Base-by-base conservation (phyloP, 78 protist genomes). In the Anaeramoeba flamelloides region DNA sequence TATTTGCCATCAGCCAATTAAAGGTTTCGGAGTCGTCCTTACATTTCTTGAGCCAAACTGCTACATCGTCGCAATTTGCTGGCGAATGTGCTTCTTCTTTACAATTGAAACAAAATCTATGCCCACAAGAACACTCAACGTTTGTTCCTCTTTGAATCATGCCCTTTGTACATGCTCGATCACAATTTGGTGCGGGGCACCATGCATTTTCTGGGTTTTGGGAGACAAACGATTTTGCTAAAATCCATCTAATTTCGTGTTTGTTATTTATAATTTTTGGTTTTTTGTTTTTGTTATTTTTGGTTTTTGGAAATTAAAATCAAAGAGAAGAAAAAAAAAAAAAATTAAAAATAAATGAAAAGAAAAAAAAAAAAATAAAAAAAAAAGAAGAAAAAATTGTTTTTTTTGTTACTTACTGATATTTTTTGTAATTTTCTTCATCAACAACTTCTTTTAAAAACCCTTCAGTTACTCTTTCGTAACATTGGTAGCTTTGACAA, bases 1-100 rank as follows among this genome's bases (percentile, higher is more conserved):
- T 88, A 40, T 89, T 89, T 8, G 91, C 91, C 76, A 84, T 38
- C 78, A 89, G 82, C 91, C 91, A 89, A 74, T 86, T 88, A 1
- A 80, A 83, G 77, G 83, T 89, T 75, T 89, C 91, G n/a, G 86
- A 74, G 36, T 89, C 91, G 41, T 88, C 91, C 0, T 87, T 75
- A 1, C 88, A 86, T 53, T 53, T 53, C 17, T 53, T 53, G 17
- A 26, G 8, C 69, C 69, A 53, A 53, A 17, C 17, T 53, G 69
- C 69, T 26, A 26, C 8, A 26, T 53, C 34, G 8, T 53, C 69
- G 17, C 69, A 53, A 53, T 8, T 53, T 53, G 69, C 8, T 53
- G 69, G 69, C 17, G 69, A 53, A 53, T 53, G 69, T 26, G 69
- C 69, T 53, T 53, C 69, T 53, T 17, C 69, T 26, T 8, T 26